Evolutionary conservation across 2,329 filamentous ascomycete species (phyloP).

Genomic region (Paracamarosporium sp.): DNA sequence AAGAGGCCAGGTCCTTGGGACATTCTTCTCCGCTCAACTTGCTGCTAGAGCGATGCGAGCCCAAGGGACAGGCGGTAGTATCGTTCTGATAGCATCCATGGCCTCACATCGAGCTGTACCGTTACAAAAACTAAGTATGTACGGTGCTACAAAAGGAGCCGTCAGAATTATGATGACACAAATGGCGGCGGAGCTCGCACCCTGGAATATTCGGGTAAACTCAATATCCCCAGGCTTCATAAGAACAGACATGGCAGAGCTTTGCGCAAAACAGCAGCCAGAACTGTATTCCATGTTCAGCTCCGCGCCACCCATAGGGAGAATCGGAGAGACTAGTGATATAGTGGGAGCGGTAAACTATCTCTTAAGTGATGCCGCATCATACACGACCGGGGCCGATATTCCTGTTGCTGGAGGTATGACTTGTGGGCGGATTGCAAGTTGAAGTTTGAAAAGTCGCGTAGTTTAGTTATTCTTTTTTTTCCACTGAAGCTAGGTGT

Average conservation of each 20-base stretch:
- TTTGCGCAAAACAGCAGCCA: not conserved
- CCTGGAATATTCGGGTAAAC: not conserved
- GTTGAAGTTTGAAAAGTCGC: not conserved
- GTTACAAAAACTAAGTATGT: no score
- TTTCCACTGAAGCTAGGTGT: no score
- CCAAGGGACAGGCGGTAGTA: no score
- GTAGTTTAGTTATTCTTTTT: no score
- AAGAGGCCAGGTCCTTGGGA: no score
- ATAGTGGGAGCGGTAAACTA: not conserved
- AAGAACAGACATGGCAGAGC: not conserved
- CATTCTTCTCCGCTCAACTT: no score
- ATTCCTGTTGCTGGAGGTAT: not conserved
- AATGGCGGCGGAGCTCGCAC: not conserved
- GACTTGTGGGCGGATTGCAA: not conserved
- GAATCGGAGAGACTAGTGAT: not conserved
- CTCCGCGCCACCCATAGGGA: not conserved
- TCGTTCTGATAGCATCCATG: no score
- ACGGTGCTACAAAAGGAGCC: not conserved
- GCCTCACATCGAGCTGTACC: no score
- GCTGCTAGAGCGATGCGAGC: no score
- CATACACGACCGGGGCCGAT: not conserved
- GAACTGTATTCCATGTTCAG: not conserved
- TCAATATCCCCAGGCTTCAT: not conserved
- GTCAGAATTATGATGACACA: not conserved
- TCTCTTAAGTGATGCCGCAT: not conserved